A percentile compares a stretch with the other conserved stretches of the same genome.
Conservation (phyloP, 2,329 filamentous ascomycete species). For the Botrytis galanthina region DNA sequence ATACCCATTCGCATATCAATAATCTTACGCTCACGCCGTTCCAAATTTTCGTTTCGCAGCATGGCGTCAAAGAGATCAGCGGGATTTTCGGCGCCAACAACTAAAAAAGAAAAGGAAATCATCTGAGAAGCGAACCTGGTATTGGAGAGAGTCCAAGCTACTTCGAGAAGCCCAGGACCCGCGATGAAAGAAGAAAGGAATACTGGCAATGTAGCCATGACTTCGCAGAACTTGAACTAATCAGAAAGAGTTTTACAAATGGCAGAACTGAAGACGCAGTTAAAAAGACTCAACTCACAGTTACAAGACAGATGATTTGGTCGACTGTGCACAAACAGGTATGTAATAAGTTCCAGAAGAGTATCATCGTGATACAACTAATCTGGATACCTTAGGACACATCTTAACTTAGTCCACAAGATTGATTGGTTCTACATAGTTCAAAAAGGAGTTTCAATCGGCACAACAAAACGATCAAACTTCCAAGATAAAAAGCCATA, state of each 20-base stretch:
- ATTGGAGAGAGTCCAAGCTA: not conserved
- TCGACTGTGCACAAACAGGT: not conserved
- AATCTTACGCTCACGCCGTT: not conserved
- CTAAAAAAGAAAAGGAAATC: not conserved
- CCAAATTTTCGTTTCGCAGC: not conserved
- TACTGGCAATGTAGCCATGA: not conserved
- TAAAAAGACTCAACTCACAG: not conserved
- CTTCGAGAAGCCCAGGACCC: not conserved
- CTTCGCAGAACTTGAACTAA: not conserved
- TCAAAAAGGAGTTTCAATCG: not conserved
- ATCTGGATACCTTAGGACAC: not conserved
- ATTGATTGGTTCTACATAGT: not conserved
- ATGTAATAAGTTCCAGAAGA: accelerated
- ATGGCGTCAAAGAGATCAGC: not conserved
- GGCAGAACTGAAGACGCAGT: not conserved
- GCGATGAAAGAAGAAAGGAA: too few species aligned
- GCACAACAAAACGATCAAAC: not conserved
- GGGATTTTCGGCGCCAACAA: not conserved
- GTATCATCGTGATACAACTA: too few species aligned
- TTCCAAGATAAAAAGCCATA: not conserved
- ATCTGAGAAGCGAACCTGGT: not conserved
- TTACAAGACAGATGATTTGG: not conserved
- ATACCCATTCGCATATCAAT: not conserved
- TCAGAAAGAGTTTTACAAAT: not conserved
- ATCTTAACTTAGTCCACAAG: not conserved